Percentiles rank a stretch among this genome's conserved stretches.
Conservation (phyloP, 1,139 yeast species). For the Debaryomycetaceae sp. region DNA sequence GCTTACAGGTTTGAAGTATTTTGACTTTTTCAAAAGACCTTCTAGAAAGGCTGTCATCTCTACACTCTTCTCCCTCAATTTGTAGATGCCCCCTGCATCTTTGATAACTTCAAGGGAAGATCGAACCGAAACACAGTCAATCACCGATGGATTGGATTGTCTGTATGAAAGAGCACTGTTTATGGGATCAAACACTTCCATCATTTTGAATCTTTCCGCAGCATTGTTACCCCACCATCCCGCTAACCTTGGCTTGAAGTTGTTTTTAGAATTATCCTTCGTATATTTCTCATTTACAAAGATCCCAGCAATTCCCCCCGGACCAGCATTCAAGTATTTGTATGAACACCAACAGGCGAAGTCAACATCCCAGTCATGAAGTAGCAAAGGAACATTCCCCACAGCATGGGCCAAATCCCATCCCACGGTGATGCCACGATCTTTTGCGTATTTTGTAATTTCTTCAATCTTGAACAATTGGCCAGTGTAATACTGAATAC, state of each 20-base stretch:
- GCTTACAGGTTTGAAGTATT: slow-evolving; percentile 36
- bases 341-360: slow-evolving; percentile 95
- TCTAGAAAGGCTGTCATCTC: slow-evolving; percentile 58
- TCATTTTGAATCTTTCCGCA: slow-evolving; percentile 71
- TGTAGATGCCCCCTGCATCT: slow-evolving; percentile 60
- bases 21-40: slow-evolving; percentile 38
- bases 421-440: slow-evolving; percentile 61
- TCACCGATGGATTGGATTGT: slow-evolving; percentile 89
- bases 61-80: slow-evolving; percentile 55
- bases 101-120: slow-evolving; percentile 63
- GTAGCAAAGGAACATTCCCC: slow-evolving; percentile 72
- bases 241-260: slow-evolving; percentile 65
- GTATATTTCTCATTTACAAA: slow-evolving; percentile 61
- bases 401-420: slow-evolving; percentile 97
- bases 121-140: slow-evolving; percentile 71
- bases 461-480: slow-evolving; percentile 71
- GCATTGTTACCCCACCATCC: slow-evolving; percentile 98
- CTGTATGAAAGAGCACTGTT: slow-evolving; percentile 82
- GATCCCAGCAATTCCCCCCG: slow-evolving; percentile 86
- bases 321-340: slow-evolving; percentile 88
- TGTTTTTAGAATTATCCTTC: slow-evolving; percentile 24
- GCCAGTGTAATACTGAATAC: slow-evolving; percentile 90
- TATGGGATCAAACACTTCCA: slow-evolving; percentile 74
- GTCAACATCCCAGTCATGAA: slow-evolving; percentile 89
- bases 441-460: slow-evolving; percentile 58